Conservation (phyloP, 495 filamentous ascomycete species). For the Hypoxylon crocopeplum region DNA sequence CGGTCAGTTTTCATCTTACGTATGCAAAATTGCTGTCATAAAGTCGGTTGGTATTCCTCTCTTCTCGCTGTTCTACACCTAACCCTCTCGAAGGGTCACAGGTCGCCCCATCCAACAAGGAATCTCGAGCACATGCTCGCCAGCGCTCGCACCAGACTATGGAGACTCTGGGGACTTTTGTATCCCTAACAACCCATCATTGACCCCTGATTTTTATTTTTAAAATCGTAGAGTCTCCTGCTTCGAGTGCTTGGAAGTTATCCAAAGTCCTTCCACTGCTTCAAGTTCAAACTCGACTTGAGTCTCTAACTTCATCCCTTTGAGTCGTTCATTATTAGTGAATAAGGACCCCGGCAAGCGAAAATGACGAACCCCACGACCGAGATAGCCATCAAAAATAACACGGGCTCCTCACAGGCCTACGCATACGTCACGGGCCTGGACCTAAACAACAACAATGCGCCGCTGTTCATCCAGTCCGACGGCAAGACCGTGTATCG, state of each 20-base stretch:
- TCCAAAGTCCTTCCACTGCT: too few relatives aligned
- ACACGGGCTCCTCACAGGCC: constrained; percentile 63
- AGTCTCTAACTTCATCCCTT: not conserved
- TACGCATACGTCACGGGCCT: constrained; percentile 76
- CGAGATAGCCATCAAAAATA: constrained; percentile 67
- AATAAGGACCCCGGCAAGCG: not conserved
- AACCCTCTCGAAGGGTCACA: constrained; percentile 24
- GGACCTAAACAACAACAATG: constrained; percentile 66
- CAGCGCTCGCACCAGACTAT: constrained; percentile 6
- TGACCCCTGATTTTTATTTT: not conserved
- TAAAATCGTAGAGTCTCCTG: not conserved
- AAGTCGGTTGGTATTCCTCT: constrained; percentile 21
- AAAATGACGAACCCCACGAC: constrained; percentile 55
- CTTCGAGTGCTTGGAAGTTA: not conserved
- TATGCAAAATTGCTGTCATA: constrained; percentile 14
- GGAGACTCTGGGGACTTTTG: not conserved
- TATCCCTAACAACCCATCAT: constrained; percentile 1
- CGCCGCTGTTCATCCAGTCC: constrained; percentile 65
- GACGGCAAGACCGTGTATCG: constrained; percentile 55
- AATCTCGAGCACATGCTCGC: constrained; percentile 36
- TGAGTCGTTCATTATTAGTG: not conserved
- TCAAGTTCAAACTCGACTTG: too few relatives aligned
- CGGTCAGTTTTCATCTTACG: constrained; percentile 25
- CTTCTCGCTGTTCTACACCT: constrained; percentile 7
- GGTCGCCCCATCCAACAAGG: constrained; percentile 29